Conservation (phyloP, 352 stramenopile species). For the Globisporangium polare region DNA sequence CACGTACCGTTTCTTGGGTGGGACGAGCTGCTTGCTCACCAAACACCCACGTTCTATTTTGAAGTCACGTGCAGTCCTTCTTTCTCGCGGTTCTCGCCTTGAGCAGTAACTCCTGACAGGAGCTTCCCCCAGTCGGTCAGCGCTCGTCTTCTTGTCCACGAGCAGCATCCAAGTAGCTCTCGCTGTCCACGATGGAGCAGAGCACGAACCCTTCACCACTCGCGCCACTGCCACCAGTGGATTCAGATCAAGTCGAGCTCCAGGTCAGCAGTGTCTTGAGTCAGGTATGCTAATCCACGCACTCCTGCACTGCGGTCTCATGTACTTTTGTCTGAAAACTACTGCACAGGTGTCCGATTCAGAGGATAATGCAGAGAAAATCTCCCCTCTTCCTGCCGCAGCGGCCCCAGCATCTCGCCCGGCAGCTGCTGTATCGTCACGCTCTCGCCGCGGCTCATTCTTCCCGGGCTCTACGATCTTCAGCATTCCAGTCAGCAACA, state of each 20-base stretch:
- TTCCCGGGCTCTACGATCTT: background rate
- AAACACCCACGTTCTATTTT: background rate
- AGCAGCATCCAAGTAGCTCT: background rate
- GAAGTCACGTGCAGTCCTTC: background rate
- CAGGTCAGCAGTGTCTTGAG: background rate
- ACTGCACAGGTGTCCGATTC: background rate
- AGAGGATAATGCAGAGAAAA: background rate
- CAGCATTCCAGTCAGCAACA: background rate
- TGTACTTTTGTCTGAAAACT: background rate
- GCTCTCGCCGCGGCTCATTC: slow-evolving; percentile 6
- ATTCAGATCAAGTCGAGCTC: background rate
- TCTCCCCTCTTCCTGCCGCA: background rate
- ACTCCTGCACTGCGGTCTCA: background rate
- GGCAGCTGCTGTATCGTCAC: background rate
- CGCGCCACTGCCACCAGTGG: background rate
- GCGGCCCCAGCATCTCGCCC: background rate
- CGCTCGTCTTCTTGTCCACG: background rate
- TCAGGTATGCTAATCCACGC: no score
- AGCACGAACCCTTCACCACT: background rate
- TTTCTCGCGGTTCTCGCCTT: background rate
- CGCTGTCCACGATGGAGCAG: background rate
- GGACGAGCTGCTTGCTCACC: no score
- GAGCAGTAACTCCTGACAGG: background rate
- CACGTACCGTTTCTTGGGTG: no score
- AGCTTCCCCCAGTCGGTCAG: background rate